Percentiles rank a stretch among this genome's conserved stretches.
These are phyloP conservation scores for Clavariopsis aquatica DNA, from an alignment of 495 filamentous ascomycete genomes.

Conservation along the genomic window DNA sequence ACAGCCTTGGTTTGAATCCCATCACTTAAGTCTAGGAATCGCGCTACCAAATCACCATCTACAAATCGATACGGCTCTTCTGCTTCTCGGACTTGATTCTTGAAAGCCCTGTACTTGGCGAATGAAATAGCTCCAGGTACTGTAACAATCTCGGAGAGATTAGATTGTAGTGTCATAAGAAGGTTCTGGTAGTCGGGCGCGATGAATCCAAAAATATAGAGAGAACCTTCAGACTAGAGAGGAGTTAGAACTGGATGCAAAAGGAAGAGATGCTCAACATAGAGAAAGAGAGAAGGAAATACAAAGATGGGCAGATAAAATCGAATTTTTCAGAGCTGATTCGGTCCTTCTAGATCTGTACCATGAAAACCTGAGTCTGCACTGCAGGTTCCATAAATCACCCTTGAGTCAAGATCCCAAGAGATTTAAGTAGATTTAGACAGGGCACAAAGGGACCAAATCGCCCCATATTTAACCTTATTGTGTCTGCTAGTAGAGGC, in stretches of 20 bases:
- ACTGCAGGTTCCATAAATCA: too few species aligned
- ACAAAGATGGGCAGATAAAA: background rate
- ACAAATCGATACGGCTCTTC: conserved; percentile 84
- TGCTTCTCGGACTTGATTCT: conserved; percentile 65
- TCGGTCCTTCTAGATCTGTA: background rate
- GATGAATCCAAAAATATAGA: conserved; percentile 86
- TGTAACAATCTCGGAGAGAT: conserved; percentile 64
- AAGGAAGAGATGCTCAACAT: background rate
- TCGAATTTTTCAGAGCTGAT: background rate
- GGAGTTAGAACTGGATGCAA: background rate
- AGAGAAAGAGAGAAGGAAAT: background rate
- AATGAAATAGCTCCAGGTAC: conserved; percentile 73
- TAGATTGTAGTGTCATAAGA: conserved; percentile 78
- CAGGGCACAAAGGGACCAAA: too few species aligned
- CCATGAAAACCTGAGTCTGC: too few species aligned
- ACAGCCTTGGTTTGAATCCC: conserved; percentile 65
- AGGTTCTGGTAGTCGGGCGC: conserved; percentile 68
- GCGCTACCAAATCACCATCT: conserved; percentile 87
- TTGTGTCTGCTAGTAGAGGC: too few species aligned
- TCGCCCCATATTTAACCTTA: too few species aligned
- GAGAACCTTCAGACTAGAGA: conserved; percentile 79
- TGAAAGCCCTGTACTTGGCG: conserved; percentile 74
- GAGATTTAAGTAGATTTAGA: too few species aligned
- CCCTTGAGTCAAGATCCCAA: too few species aligned
- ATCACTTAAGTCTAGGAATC: conserved; percentile 71